These are phyloP conservation scores for Ceratobasidium theobromae DNA, from an alignment of 1,284 basidiomycete genomes.

Conservation along the genomic window DNA sequence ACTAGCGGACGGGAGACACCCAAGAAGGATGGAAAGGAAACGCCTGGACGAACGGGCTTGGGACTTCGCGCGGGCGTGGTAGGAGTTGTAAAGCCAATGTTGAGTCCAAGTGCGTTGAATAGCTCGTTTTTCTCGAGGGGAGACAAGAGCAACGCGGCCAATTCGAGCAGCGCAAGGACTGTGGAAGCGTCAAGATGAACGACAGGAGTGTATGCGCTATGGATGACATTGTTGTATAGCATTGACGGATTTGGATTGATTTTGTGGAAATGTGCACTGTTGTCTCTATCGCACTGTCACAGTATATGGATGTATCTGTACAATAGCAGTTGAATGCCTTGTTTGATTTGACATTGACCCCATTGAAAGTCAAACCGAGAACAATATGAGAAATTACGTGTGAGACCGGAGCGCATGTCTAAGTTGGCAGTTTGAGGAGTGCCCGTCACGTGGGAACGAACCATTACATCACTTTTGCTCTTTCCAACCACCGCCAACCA, in stretches of 20 bases:
- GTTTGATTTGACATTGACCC: background rate
- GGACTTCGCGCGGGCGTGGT: conserved; percentile 21
- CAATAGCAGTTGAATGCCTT: conserved; percentile 20
- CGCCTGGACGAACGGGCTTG: background rate
- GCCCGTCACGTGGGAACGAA: background rate
- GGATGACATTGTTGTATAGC: background rate
- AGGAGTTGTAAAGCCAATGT: conserved; percentile 23
- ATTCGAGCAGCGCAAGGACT: background rate
- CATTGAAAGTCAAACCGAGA: too few relatives aligned
- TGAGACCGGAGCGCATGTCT: too few relatives aligned
- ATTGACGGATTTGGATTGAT: background rate
- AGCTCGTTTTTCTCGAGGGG: conserved; percentile 26
- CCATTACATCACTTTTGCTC: conserved; percentile 23
- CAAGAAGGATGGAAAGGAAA: conserved; percentile 26
- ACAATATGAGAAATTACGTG: too few relatives aligned
- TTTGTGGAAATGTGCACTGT: conserved; percentile 11
- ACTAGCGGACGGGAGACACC: conserved; percentile 8
- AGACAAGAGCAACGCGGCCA: conserved; percentile 6
- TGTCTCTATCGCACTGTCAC: conserved; percentile 25
- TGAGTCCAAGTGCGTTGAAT: conserved; percentile 20
- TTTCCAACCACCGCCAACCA: background rate
- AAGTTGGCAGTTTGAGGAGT: too few relatives aligned
- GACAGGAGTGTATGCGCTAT: background rate
- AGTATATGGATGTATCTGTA: conserved; percentile 28
- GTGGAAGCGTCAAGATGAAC: conserved; percentile 16